A percentile compares a stretch with the other conserved stretches of the same genome.
phyloP scores from a whole-genome alignment of 192 early-diverging fungal genomes.

The Phycomyces blakesleeanus region DNA sequence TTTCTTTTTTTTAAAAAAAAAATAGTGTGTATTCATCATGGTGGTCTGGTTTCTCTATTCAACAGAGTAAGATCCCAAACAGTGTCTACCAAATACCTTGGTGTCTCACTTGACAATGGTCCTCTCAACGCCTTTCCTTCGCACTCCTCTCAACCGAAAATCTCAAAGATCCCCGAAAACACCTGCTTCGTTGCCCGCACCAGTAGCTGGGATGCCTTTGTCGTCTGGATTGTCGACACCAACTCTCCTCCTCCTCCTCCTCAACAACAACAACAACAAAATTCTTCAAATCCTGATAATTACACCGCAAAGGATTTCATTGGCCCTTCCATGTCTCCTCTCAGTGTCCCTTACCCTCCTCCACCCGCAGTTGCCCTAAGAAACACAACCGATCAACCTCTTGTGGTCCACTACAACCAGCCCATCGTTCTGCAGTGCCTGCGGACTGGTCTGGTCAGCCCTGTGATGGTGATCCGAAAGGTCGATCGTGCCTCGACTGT shows the following conservation, averaged over 20 bases:
- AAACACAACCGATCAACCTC: slow-evolving; percentile 53
- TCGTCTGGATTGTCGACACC: slow-evolving; percentile 78
- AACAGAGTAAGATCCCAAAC: slow-evolving; percentile 89
- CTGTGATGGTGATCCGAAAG: slow-evolving; percentile 78
- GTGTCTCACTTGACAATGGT: slow-evolving; percentile 37
- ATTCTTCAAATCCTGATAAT: background rate
- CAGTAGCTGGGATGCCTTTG: slow-evolving; percentile 83
- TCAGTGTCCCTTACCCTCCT: slow-evolving; percentile 47
- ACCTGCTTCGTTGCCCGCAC: slow-evolving; percentile 74
- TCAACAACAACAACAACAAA: background rate
- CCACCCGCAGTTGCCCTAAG: slow-evolving; percentile 70
- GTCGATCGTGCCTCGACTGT: slow-evolving; percentile 80
- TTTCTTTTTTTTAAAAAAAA: background rate
- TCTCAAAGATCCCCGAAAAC: slow-evolving; percentile 21
- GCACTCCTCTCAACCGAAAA: background rate
- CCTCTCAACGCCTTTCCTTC: background rate
- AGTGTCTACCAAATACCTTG: slow-evolving; percentile 82
- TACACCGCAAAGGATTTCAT: slow-evolving; percentile 8
- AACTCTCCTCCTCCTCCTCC: slow-evolving; percentile 43
- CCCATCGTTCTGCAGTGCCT: slow-evolving; percentile 83
- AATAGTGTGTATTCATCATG: slow-evolving; percentile 80
- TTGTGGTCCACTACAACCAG: slow-evolving; percentile 83
- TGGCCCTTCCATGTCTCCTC: slow-evolving; percentile 9
- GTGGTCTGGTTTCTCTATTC: slow-evolving; percentile 84
- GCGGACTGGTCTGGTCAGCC: slow-evolving; percentile 78